phyloP scores from a whole-genome alignment of 1,284 basidiomycete genomes.

The Schizophyllum commune region DNA sequence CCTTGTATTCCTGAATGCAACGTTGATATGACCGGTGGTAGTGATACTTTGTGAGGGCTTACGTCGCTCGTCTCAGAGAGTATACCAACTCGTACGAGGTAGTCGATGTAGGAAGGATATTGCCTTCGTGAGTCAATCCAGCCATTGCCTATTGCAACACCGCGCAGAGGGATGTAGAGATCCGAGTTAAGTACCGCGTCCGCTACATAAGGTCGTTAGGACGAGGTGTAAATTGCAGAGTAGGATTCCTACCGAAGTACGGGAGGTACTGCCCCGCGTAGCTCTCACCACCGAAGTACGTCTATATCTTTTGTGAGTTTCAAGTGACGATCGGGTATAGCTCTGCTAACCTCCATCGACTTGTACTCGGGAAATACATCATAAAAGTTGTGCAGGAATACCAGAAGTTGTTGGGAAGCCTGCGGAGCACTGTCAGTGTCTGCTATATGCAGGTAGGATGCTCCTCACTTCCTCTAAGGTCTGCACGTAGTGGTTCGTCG shows the following conservation, averaged over 20 bases:
- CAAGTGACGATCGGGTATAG: slow-evolving; percentile 7
- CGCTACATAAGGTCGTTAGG: slow-evolving; percentile 37
- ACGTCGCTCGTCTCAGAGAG: slow-evolving; percentile 71
- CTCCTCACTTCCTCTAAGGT: slow-evolving; percentile 61
- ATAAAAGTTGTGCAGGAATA: slow-evolving; percentile 87
- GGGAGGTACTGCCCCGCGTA: slow-evolving; percentile 99
- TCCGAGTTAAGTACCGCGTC: slow-evolving; percentile 69
- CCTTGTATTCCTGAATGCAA: not conserved
- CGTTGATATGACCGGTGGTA: slow-evolving; percentile 5
- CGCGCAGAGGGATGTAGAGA: slow-evolving; percentile 56
- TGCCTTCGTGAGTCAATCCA: slow-evolving; percentile 92
- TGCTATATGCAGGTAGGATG: not conserved
- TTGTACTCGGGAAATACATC: slow-evolving; percentile 85
- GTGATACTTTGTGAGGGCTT: slow-evolving; percentile 13
- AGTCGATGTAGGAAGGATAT: slow-evolving; percentile 89
- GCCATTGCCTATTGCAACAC: slow-evolving; percentile 92
- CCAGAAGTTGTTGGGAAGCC: slow-evolving; percentile 74
- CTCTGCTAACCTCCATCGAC: slow-evolving; percentile 67
- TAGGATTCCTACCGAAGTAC: slow-evolving; percentile 64
- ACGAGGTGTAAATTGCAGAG: slow-evolving; percentile 1
- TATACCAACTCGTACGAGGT: slow-evolving; percentile 73
- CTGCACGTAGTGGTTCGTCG: slow-evolving; percentile 80
- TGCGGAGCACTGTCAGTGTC: slow-evolving; percentile 24
- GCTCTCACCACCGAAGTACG: slow-evolving; percentile 88
- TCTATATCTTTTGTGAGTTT: slow-evolving; percentile 38